Evolutionary conservation across 305 asterid species (phyloP), one percentile per base, ranked within the genome.

Genomic region (Plantago lanceolata): DNA sequence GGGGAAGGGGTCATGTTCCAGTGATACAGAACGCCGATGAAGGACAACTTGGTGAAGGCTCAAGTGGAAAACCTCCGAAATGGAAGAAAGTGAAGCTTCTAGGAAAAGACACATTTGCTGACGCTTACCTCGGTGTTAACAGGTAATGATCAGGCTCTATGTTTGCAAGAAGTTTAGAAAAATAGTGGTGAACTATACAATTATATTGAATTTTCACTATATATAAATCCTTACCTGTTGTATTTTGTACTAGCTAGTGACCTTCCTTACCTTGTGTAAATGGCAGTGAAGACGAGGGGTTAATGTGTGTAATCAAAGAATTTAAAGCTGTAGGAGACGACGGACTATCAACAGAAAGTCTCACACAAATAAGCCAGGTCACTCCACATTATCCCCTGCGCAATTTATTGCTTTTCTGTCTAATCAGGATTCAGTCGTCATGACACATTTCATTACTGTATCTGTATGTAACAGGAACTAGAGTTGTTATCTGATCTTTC

Each of bases 271-370:
- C 28, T 64, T 74, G 54, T 67, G 59, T 67, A 44, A 15, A 58
- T 66, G 61, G 77, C 85, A 93, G 97, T 79, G 96, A 87, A 79
- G 87, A 82, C 70, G 99, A 97, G 68, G n/a, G 47, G 2, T 96
- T 90, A 75, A 93, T 93, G 99, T 93, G 99, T 4, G 97, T 97
- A 19, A 93, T 93, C 68, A 93, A 93, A 79, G 99, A 93, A 87
- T 97, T 90, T 54, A 84, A 67, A 71, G 84, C 89, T 67, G 81
- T 83, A 74, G 76, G 95, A 9, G 47, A 40, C 16, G 99, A 93
- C 51, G 99, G 90, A 78, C 95, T 96, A 44, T 89, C 99, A 13
- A 93, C 83, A 78, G 99, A 90, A 74, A 76, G 94, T 65, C 96
- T 93, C 74, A 87, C 82, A 81, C 97, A 93, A 70, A 81, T 93